phyloP scores from a whole-genome alignment of 441 rosid species.

The Eruca vesicaria region DNA sequence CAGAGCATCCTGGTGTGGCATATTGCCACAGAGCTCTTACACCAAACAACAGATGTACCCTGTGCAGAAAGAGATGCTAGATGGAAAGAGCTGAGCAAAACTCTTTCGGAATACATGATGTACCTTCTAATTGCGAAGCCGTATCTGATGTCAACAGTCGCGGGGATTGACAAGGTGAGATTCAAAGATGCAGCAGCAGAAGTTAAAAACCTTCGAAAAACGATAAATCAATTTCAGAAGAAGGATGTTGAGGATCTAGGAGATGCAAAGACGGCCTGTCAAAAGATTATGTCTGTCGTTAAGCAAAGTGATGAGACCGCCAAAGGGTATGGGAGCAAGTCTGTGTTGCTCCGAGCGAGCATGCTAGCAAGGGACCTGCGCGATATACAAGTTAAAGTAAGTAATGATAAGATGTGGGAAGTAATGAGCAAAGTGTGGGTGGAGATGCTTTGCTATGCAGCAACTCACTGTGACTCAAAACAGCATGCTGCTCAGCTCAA shows the following conservation, averaged over 20 bases:
- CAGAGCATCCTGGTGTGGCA: not conserved
- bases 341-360: too few species aligned
- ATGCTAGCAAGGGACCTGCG: too few species aligned
- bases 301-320: too few species aligned
- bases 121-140: not conserved
- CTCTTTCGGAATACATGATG: not conserved
- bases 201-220: not conserved
- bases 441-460: not conserved
- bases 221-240: not conserved
- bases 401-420: too few species aligned
- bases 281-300: not conserved
- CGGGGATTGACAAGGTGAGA: not conserved
- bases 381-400: not conserved
- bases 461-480: not conserved
- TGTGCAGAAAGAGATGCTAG: too few species aligned
- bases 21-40: not conserved
- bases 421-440: not conserved
- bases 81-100: not conserved
- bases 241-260: not conserved
- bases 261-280: not conserved
- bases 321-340: too few species aligned
- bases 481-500: not conserved
- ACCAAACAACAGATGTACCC: too few species aligned
- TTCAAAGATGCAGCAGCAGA: not conserved
- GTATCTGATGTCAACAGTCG: not conserved